These are phyloP conservation scores for Microcyclospora pomicola DNA, from an alignment of 2,329 filamentous ascomycete genomes.

Conservation along the genomic window DNA sequence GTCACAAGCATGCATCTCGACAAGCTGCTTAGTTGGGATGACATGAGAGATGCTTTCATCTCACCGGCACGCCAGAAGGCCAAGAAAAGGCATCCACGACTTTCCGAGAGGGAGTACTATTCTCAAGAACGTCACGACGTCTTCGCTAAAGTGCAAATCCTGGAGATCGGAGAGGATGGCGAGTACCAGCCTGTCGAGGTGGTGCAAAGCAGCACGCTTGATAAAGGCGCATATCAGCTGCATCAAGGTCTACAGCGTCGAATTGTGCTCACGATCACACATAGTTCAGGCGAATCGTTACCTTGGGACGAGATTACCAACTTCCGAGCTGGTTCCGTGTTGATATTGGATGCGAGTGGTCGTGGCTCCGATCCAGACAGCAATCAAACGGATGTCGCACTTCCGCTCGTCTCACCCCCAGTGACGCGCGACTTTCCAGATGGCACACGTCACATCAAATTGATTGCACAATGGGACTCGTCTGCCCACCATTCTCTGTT, in stretches of 20 bases:
- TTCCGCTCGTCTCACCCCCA: conserved; percentile 67
- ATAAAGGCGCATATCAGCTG: conserved; percentile 83
- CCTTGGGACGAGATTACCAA: conserved; percentile 75
- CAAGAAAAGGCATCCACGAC: conserved; percentile 37
- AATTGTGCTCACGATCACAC: conserved; percentile 74
- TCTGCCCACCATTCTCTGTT: conserved; percentile 83
- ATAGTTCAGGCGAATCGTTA: conserved; percentile 75
- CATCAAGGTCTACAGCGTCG: conserved; percentile 89
- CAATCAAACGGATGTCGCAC: conserved; percentile 55
- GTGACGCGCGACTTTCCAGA: conserved; percentile 75
- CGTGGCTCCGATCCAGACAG: conserved; percentile 49
- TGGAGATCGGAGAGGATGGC: conserved; percentile 82
- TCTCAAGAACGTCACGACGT: conserved; percentile 89
- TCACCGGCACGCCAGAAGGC: conserved; percentile 6
- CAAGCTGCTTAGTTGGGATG: conserved; percentile 95
- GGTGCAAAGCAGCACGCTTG: conserved; percentile 67
- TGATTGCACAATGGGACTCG: conserved; percentile 94
- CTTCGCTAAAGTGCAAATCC: conserved; percentile 72
- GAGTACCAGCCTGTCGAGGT: conserved; percentile 90
- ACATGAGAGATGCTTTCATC: conserved; percentile 65
- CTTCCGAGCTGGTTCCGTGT: conserved; percentile 66
- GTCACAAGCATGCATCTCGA: conserved; percentile 90
- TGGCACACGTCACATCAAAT: conserved; percentile 72
- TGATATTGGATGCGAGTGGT: conserved; percentile 70
- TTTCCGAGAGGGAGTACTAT: conserved; percentile 85